Evolutionary conservation across 2,329 filamentous ascomycete species (phyloP), one percentile per base, ranked within the genome.

Genomic region (Alternaria hordeiaustralica): DNA sequence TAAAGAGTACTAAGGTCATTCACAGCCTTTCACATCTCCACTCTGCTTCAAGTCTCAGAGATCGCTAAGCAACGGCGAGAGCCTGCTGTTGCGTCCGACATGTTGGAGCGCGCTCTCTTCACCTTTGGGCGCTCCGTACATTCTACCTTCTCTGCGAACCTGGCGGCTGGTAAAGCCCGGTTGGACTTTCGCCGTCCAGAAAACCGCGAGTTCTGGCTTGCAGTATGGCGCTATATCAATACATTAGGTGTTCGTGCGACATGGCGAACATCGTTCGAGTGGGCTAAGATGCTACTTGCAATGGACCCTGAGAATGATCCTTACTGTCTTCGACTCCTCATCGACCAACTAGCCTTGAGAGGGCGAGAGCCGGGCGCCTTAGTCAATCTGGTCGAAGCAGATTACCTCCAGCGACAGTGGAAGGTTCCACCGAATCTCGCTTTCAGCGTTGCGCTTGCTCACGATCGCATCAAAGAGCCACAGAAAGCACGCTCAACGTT

Each of bases 61-160:
- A 92, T 98, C 54, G 94, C 94, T 12, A 95, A 96, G 77, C 92
- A 97, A 69, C 93, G 97, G 75, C 89, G 93, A 57, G 96, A 98
- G 75, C 90, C 94, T 77, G 89, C 94, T 1, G 87, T 96, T 5
- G 90, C 95, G 0, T 91, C 93, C 4, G 94, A 98, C 73, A 87
- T 98, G 2, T 88, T 96, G 58, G 95, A 98, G 81, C 88, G 96
- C 49, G 94, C 95, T 0, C 86, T 99, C 6, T 98, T 97, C 82
- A 92, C 92, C 0, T 95, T 98, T 76, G 96, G 95, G n/a, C 88
- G 95, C 41, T 92, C 94, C 4, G 89, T 93, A 0, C 90, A 96
- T 63, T 95, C 93, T 9, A 88, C 91, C 0, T 99, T 98, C 78
- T 86, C 90, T 8, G 88, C 88, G 60, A 90, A 90, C 66, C 81